Conservation (phyloP, 1,284 basidiomycete genomes). For the Agaricales sp. region DNA sequence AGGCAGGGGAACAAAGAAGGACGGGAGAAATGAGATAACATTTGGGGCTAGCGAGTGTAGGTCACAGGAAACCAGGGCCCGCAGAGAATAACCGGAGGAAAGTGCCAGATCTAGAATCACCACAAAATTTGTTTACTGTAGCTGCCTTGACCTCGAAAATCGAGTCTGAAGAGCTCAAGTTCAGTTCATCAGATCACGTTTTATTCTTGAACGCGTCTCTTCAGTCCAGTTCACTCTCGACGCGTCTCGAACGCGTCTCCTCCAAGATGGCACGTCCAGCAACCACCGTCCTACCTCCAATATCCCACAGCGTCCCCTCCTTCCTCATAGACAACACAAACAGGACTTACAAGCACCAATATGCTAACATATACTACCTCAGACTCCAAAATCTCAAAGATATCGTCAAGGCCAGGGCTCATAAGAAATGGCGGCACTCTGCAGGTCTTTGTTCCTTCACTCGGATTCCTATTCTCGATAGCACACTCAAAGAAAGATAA, state of each 20-base stretch:
- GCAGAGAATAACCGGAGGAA: too few species aligned
- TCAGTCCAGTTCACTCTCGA: too few species aligned
- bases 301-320: conserved; percentile 32
- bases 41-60: too few species aligned
- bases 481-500: conserved; percentile 3
- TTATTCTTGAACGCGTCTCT: too few species aligned
- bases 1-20: too few species aligned
- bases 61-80: too few species aligned
- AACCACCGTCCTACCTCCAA: conserved; percentile 25
- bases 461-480: conserved; percentile 4
- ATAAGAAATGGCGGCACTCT: conserved; percentile 54
- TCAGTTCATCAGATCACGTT: too few species aligned
- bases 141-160: too few species aligned
- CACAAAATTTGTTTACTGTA: too few species aligned
- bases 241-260: not conserved
- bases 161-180: too few species aligned
- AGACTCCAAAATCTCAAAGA: conserved; percentile 57
- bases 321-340: conserved; percentile 45
- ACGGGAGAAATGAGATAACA: too few species aligned
- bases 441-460: conserved; percentile 33
- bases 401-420: conserved; percentile 56
- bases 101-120: too few species aligned
- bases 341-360: conserved; percentile 78
- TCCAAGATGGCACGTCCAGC: conserved; percentile 3
- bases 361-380: conserved; percentile 88